Base-by-base conservation (phyloP, 176 grass and related monocot genomes). In the Bromus sterilis region DNA sequence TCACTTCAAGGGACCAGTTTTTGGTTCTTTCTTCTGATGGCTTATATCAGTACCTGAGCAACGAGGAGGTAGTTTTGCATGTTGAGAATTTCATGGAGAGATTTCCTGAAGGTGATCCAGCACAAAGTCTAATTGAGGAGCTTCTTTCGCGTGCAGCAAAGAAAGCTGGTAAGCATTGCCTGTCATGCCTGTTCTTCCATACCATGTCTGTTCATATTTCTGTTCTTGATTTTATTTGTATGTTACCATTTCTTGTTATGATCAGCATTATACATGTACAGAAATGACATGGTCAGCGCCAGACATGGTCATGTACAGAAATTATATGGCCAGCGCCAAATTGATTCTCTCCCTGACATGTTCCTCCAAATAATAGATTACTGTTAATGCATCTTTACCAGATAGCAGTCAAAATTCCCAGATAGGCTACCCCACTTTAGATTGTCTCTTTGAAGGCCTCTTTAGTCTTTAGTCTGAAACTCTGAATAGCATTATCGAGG, bases 21-120 rank as follows among this genome's bases (percentile, higher is more conserved):
- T 86, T 97, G 56, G 89, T 97, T 75, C 91, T 97, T 78, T 97
- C 94, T 75, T 97, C 94, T 66, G 94, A 97, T 75, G 94, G 94
- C 24, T 69, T 97, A 56, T 97, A 97, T 80, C 94, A 97, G 55
- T 97, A 97, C 59, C 72, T 94, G 71, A 97, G 85, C 86, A 97
- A 97, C 15, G 87, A 97, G 31, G 94, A 97, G 82, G 94, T 97
- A 61, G 92, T 97, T 55, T 74, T 92, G 31, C 94, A 94, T 94
- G 94, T 97, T 35, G 92, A 90, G 31, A 90, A 86, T 85, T 97
- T 97, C 51, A 94, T 97, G 94, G 91, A 90, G 78, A 89, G 86
- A 62, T 90, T 94, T 74, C 92, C 94, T 44, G 94, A 97, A 77
- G 94, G 92, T 61, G 94, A 97, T 67, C 94, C 94, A 78, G 92